Evolutionary conservation across 2,329 filamentous ascomycete genomes (phyloP).

Genomic region (Verticillium dahliae): DNA sequence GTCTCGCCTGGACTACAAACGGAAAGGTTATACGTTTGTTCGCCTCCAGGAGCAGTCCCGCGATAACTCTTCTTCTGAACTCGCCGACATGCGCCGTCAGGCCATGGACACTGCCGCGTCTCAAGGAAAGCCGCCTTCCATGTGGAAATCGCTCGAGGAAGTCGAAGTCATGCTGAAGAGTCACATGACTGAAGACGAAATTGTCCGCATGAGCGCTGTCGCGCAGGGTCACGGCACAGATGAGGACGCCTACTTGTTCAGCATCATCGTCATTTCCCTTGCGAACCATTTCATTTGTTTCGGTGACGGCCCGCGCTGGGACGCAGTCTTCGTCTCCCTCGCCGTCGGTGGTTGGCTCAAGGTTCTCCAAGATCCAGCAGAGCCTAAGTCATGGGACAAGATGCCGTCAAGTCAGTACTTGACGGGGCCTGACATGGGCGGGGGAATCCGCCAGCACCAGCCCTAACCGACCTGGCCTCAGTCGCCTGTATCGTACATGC

Average conservation of each 20-base stretch:
- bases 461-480: too few species aligned
- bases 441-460: too few species aligned
- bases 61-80: not conserved
- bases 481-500: too few species aligned
- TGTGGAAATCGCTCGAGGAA: constrained; percentile 7
- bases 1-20: constrained; percentile 5
- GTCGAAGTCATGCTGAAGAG: not conserved
- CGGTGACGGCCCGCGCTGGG: constrained; percentile 9
- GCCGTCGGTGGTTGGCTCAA: constrained; percentile 6
- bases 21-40: constrained; percentile 8
- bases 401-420: not conserved
- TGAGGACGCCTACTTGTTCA: not conserved
- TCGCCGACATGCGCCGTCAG: not conserved
- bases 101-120: not conserved
- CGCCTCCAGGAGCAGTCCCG: constrained; percentile 7
- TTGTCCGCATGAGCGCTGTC: constrained; percentile 1
- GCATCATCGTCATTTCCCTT: not conserved
- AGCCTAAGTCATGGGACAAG: not conserved
- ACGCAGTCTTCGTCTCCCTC: constrained; percentile 1
- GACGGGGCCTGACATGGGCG: not conserved
- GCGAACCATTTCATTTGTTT: constrained; percentile 7
- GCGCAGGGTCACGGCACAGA: constrained; percentile 1
- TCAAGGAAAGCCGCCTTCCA: constrained; percentile 1
- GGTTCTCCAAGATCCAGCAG: not conserved
- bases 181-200: not conserved